A percentile compares a stretch with the other conserved stretches of the same genome.
These are phyloP conservation scores for Parastagonospora nodorum DNA, from an alignment of 2,329 filamentous ascomycete genomes.

Conservation along the genomic window DNA sequence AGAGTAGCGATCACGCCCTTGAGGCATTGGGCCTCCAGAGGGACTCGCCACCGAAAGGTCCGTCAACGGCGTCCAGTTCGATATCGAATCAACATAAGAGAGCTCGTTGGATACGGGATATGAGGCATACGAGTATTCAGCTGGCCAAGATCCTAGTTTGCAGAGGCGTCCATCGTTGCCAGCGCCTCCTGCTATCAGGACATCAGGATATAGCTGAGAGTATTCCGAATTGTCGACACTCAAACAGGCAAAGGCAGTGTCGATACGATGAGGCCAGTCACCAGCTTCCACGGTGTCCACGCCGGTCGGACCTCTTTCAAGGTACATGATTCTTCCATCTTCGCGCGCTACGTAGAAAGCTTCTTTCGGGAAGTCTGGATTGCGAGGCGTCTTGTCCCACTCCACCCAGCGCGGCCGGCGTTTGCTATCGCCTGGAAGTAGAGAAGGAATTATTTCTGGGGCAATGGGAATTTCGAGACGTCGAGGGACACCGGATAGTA, in stretches of 20 bases:
- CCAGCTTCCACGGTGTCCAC: conserved; percentile 50
- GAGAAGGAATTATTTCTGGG: conserved; percentile 48
- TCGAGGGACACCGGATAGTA: conserved; percentile 47
- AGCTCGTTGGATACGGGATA: conserved; percentile 49
- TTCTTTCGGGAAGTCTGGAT: conserved; percentile 64
- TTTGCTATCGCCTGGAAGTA: conserved; percentile 47
- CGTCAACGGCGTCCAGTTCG: conserved; percentile 63
- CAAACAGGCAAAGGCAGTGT: conserved; percentile 77
- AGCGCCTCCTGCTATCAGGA: conserved; percentile 80
- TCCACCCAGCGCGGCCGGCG: conserved; percentile 72
- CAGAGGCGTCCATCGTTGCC: conserved; percentile 79
- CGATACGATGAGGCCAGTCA: conserved; percentile 74
- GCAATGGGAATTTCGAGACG: conserved; percentile 20
- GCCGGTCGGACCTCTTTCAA: conserved; percentile 63
- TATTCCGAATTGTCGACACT: conserved; percentile 55
- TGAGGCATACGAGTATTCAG: conserved; percentile 56
- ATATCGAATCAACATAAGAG: conserved; percentile 64
- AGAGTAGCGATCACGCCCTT: conserved; percentile 28
- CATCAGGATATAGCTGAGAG: conserved; percentile 67
- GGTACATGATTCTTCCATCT: conserved; percentile 77
- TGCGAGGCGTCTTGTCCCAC: conserved; percentile 80
- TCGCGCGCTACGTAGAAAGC: conserved; percentile 86
- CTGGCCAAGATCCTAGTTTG: conserved; percentile 60
- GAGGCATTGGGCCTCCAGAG: conserved; percentile 22
- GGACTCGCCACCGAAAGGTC: conserved; percentile 49